A percentile compares a stretch with the other conserved stretches of the same genome.
phyloP scores from a whole-genome alignment of 345 rosid species.

The Schrenkiella parvula region DNA sequence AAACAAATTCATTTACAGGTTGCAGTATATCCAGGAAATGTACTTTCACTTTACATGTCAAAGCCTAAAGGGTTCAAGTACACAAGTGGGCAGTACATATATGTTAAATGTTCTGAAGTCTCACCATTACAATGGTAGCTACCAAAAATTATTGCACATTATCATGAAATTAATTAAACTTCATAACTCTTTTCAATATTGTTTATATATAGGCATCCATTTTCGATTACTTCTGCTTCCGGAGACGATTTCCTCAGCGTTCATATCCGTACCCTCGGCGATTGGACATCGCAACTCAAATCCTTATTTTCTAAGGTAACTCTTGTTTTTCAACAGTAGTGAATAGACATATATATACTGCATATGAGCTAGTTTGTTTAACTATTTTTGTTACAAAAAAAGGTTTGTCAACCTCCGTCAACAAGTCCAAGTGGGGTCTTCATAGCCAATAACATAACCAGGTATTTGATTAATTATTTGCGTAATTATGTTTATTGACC shows the following conservation, averaged over 20 bases:
- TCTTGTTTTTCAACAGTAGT: neutral
- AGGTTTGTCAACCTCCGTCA: slow-evolving; percentile 65
- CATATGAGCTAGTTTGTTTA: neutral
- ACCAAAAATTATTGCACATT: neutral
- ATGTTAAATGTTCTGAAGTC: slow-evolving; percentile 67
- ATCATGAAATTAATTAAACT: neutral
- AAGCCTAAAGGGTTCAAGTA: slow-evolving; percentile 77
- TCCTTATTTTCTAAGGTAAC: slow-evolving; percentile 50
- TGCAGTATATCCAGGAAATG: slow-evolving; percentile 82
- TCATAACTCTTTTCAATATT: neutral
- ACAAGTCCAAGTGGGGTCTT: slow-evolving; percentile 55
- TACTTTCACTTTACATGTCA: slow-evolving; percentile 63
- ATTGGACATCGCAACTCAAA: slow-evolving; percentile 78
- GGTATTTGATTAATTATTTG: slow-evolving; percentile 32
- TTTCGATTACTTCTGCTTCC: slow-evolving; percentile 67
- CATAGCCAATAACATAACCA: slow-evolving; percentile 42
- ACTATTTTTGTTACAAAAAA: neutral
- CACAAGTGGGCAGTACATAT: slow-evolving; percentile 83
- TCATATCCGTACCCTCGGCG: slow-evolving; percentile 68
- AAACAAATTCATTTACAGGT: slow-evolving; percentile 39
- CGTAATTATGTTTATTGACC: neutral
- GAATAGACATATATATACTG: too few species aligned
- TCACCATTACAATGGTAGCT: slow-evolving; percentile 77
- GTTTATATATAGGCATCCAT: slow-evolving; percentile 50
- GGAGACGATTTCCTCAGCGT: slow-evolving; percentile 60